Conservation (phyloP, 2,329 filamentous ascomycete species). For the Arachnomyces sp. region DNA sequence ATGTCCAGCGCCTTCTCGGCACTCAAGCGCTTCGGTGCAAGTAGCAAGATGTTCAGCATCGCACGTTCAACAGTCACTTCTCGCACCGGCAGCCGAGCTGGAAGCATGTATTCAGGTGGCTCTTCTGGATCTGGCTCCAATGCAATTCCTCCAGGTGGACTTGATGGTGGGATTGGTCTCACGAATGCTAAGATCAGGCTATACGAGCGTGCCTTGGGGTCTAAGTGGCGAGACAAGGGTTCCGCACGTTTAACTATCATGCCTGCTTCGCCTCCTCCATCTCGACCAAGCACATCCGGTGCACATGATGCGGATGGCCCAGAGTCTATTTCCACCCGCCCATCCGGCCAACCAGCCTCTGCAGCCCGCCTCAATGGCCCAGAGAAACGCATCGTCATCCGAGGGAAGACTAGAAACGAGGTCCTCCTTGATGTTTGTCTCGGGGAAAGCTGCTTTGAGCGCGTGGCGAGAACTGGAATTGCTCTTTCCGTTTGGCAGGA, state of each 20-base stretch:
- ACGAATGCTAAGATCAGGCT: slow-evolving; percentile 74
- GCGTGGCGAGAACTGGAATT: slow-evolving; percentile 75
- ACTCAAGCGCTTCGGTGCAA: slow-evolving; percentile 64
- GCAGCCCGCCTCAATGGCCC: slow-evolving; percentile 50
- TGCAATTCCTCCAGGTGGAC: slow-evolving; percentile 46
- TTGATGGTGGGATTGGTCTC: slow-evolving; percentile 55
- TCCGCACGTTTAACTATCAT: slow-evolving; percentile 76
- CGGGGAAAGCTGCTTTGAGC: slow-evolving; percentile 73
- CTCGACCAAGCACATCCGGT: slow-evolving; percentile 33
- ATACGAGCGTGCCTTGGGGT: slow-evolving; percentile 64
- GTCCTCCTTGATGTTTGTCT: slow-evolving; percentile 75
- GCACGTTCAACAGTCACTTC: slow-evolving; percentile 64
- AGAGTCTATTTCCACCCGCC: slow-evolving; percentile 13
- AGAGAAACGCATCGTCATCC: slow-evolving; percentile 79
- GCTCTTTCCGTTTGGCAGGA: slow-evolving; percentile 84
- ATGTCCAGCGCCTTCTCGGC: slow-evolving; percentile 72
- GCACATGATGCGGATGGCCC: not conserved
- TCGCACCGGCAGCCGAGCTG: slow-evolving; percentile 45
- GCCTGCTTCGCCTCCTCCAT: slow-evolving; percentile 39
- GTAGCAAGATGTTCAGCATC: slow-evolving; percentile 72
- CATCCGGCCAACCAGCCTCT: slow-evolving; percentile 24
- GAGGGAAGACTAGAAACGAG: slow-evolving; percentile 57
- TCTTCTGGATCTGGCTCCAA: slow-evolving; percentile 31
- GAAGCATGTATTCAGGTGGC: slow-evolving; percentile 51
- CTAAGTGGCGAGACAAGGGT: slow-evolving; percentile 88